Base-by-base conservation (phyloP, 1,284 basidiomycete genomes). In the Puccinia hordei region DNA sequence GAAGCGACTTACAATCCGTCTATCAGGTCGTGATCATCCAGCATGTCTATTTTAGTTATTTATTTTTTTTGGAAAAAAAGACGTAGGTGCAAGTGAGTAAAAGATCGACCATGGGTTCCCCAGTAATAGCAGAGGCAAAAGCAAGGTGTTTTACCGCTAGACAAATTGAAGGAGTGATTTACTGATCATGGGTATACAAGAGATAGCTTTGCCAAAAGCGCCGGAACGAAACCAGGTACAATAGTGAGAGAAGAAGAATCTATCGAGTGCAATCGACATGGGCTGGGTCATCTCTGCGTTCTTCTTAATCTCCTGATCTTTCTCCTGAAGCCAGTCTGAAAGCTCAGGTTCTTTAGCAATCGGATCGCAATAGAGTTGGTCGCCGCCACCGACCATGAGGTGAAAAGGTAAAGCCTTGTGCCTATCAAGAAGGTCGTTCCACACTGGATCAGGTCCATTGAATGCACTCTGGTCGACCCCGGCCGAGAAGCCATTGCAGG, bases 1-100 rank as follows among this genome's bases (percentile, higher is more conserved):
- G 38, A 13, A 92, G 91, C 94, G 83, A 92, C 93, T 82, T 93
- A 93, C 85, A 94, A 98, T 8, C 95, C 95, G 84, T 98, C 94
- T 83, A 97, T 97, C 89, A 89, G 41, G 80, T 86, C 89, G 84
- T 90, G 89, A 82, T 90, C 89, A 83, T 90, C 89, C 53, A 89
- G 86, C 88, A 89, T 89, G 85, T 88, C 88, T 79, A 86, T n/a
- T 44, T 51, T 9, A 51, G 15, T 35, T 24, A 6, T n/a, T n/a
- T n/a, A n/a, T n/a, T n/a, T n/a, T n/a, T n/a, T n/a, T n/a, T n/a
- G n/a, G n/a, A n/a, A n/a, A n/a, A 51, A 71, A 55, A 38, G 10
- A 30, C 19, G 10, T 46, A 46, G 19, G 41, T 19, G 17, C 24
- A 49, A 38, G n/a, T 73, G 2, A 53, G 35, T 22, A 27, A 49